phyloP scores from a whole-genome alignment of 768 basidiomycete species.

The Mycena leptocephala region DNA sequence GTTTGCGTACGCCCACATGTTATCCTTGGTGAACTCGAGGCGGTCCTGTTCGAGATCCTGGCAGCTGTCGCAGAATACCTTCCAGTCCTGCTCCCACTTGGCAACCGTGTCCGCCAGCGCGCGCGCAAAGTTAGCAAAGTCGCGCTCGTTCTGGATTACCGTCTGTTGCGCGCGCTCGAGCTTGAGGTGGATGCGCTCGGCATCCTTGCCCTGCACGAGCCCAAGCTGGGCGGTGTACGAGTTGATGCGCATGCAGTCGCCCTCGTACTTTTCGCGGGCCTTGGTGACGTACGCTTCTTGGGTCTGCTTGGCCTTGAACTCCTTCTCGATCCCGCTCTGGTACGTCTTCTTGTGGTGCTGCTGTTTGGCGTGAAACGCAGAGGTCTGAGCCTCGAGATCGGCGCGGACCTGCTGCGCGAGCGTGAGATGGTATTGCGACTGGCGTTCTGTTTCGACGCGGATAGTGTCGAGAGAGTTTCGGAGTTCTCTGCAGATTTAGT shows the following conservation, averaged over 20 bases:
- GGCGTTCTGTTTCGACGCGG: constrained; percentile 87
- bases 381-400: constrained; percentile 80
- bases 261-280: constrained; percentile 94
- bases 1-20: constrained; percentile 97
- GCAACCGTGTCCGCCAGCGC: constrained; percentile 83
- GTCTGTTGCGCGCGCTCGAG: constrained; percentile 94
- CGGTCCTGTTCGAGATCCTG: constrained; percentile 98
- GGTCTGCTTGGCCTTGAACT: constrained; percentile 90
- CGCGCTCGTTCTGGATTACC: constrained; percentile 92
- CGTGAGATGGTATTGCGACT: constrained; percentile 80
- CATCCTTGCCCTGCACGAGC: constrained; percentile 93
- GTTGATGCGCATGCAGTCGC: constrained; percentile 70
- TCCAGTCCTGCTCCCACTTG: constrained; percentile 97
- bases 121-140: constrained; percentile 90
- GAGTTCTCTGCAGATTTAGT: constrained; percentile 73
- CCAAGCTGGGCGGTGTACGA: constrained; percentile 44
- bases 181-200: constrained; percentile 91
- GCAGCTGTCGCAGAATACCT: constrained; percentile 92
- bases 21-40: constrained; percentile 95
- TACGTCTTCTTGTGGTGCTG: constrained; percentile 81
- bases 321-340: constrained; percentile 88
- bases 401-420: constrained; percentile 83
- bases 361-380: constrained; percentile 75
- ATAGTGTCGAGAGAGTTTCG: constrained; percentile 87
- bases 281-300: constrained; percentile 91